Percentiles rank a stretch among this genome's conserved stretches.
Evolutionary conservation across 1,139 yeast species (phyloP).

Genomic region (Yamadazyma atlantica): DNA sequence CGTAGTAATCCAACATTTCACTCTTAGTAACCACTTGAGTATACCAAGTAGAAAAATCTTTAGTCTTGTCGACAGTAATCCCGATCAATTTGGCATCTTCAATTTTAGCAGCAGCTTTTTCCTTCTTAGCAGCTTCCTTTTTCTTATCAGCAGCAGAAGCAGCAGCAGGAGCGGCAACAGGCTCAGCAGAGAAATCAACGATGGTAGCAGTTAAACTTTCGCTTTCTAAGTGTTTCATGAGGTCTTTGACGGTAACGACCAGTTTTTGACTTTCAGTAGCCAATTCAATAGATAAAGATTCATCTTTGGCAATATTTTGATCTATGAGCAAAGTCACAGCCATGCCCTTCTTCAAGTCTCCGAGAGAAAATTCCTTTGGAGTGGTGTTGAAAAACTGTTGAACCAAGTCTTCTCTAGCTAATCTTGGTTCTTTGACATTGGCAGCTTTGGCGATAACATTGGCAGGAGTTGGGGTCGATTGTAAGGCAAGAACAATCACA

Average conservation of each 20-base stretch:
- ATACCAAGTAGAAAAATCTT: constrained; percentile 96
- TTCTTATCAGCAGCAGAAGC: constrained; percentile 24
- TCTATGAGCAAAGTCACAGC: constrained; percentile 71
- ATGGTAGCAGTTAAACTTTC: too few species aligned
- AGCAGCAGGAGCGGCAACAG: constrained; percentile 34
- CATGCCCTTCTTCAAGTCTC: constrained; percentile 52
- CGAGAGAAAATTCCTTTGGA: constrained; percentile 68
- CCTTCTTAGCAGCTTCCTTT: constrained; percentile 28
- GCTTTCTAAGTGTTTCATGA: constrained; percentile 54
- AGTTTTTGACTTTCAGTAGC: constrained; percentile 61
- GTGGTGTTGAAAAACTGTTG: constrained; percentile 61
- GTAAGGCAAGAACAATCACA: constrained; percentile 74
- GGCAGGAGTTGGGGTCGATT: constrained; percentile 69
- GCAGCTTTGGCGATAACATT: constrained; percentile 65
- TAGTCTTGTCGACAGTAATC: constrained; percentile 88
- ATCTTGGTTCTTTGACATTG: constrained; percentile 78
- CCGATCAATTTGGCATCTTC: constrained; percentile 95
- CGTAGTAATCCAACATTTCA: constrained; percentile 97
- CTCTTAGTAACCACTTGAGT: constrained; percentile 94
- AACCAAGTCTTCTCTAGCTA: constrained; percentile 81
- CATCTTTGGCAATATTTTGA: constrained; percentile 43
- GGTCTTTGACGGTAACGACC: constrained; percentile 51
- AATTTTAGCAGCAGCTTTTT: constrained; percentile 53
- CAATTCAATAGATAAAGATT: constrained; percentile 50
- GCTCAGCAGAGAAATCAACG: constrained; percentile 60